These are phyloP conservation scores for Pseudomassariella vexata DNA, from an alignment of 2,329 filamentous ascomycete species.

Conservation along the genomic window DNA sequence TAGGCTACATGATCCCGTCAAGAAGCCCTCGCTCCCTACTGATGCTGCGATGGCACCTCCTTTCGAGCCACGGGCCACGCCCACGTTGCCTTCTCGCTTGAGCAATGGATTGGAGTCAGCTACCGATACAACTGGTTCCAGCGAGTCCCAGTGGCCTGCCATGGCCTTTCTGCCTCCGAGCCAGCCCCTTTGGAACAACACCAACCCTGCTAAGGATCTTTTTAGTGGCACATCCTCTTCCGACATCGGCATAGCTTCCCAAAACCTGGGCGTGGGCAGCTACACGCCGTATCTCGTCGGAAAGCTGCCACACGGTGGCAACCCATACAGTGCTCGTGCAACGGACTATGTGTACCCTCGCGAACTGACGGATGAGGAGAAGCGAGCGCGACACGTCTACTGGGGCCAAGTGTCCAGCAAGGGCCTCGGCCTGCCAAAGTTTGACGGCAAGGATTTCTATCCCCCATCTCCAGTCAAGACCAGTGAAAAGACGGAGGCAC, in stretches of 20 bases:
- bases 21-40: slow-evolving; percentile 28
- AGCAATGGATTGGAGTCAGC: slow-evolving; percentile 2
- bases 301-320: slow-evolving; percentile 37
- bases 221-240: not conserved
- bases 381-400: slow-evolving; percentile 53
- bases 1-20: slow-evolving; percentile 4
- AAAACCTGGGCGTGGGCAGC: too few species aligned
- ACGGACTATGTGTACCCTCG: slow-evolving; percentile 50
- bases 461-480: slow-evolving; percentile 46
- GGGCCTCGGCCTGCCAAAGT: slow-evolving; percentile 52
- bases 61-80: slow-evolving; percentile 36
- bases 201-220: not conserved
- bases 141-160: slow-evolving; percentile 1
- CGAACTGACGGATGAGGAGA: slow-evolving; percentile 53
- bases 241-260: slow-evolving; percentile 6
- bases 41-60: slow-evolving; percentile 43
- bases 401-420: slow-evolving; percentile 52
- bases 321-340: slow-evolving; percentile 32
- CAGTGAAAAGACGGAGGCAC: not conserved
- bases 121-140: slow-evolving; percentile 5
- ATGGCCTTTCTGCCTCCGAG: not conserved
- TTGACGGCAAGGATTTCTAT: slow-evolving; percentile 61
- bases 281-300: slow-evolving; percentile 54
- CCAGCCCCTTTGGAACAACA: slow-evolving; percentile 2
- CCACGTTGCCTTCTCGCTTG: slow-evolving; percentile 8